Evolutionary conservation across 345 rosid species (phyloP).

Genomic region (Noccaea caerulescens): DNA sequence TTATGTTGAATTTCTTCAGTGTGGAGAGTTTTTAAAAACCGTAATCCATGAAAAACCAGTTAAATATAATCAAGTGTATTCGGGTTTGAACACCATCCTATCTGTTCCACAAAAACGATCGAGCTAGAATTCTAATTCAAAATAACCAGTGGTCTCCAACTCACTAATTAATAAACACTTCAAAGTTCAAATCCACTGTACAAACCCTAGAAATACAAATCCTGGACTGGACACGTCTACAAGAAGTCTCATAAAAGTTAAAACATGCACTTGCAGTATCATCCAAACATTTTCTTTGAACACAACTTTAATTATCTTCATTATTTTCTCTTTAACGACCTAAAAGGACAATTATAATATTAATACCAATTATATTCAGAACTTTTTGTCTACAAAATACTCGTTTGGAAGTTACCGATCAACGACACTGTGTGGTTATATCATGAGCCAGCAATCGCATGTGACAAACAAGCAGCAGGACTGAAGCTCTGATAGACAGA

Average conservation of each 20-base stretch:
- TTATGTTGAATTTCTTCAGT: not conserved
- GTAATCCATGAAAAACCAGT: not conserved
- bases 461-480: slow-evolving; percentile 44
- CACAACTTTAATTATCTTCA: not conserved
- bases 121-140: not conserved
- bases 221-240: not conserved
- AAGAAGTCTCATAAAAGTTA: not conserved
- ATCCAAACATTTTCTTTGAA: not conserved
- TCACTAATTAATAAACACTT: not conserved
- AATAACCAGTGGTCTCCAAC: not conserved
- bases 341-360: not conserved
- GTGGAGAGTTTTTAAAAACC: not conserved
- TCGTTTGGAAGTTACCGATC: slow-evolving; percentile 27
- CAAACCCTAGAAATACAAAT: slow-evolving; percentile 5
- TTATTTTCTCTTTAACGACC: not conserved
- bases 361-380: not conserved
- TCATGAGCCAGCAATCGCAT: slow-evolving; percentile 41
- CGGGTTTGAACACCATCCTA: not conserved
- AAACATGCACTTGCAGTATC: not conserved
- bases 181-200: not conserved
- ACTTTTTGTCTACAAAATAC: slow-evolving; percentile 1
- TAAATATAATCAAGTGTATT: not conserved
- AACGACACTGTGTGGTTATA: slow-evolving; percentile 32
- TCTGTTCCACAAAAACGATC: not conserved
- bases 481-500: slow-evolving; percentile 41